Base-by-base conservation (phyloP, 2,329 filamentous ascomycete genomes). In the Aspergillus sp. region DNA sequence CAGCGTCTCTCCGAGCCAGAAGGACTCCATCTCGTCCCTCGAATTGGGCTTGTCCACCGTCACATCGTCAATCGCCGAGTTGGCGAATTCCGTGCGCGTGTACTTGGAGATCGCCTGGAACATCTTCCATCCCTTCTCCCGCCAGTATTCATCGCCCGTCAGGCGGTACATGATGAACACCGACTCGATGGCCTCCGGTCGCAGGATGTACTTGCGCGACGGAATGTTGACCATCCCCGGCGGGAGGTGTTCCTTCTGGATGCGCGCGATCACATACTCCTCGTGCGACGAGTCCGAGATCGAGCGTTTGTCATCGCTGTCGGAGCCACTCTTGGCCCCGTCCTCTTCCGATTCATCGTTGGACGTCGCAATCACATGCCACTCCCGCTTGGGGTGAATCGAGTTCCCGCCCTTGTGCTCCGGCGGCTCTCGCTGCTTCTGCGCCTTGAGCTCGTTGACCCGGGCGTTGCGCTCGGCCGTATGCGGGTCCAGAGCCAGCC, bases 81-180 rank as follows among this genome's bases (percentile, higher is more conserved):
- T 81, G 5, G 85, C 88, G 56, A 84, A 77, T 4, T 79, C 72
- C 0, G 87, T 84, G 21, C 78, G 77, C 11, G 87, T 88, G 60
- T 82, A 75, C 60, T 77, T 77, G 52, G 83, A 76, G 31, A 91
- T 78, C 7, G 82, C 79, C 50, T 81, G 67, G 65, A 90, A 91
- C 88, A 91, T 91, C 50, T 76, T 75, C 88, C 88, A 91, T 1
- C 87, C 88, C 65, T 84, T 84, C 53, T 87, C 81, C 64, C 83
- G 83, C 79, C 85, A 88, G 45, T 77, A 73, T 1, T 76, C 60
- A 57, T 89, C 83, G 21, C 87, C 88, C 0, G 88, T 91, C 53
- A 89, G 77, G 52, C 88, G 82, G 68, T 87, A 90, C 77, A 93
- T 83, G 65, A 90, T 82, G 69, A 90, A 93, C 4, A 94, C 82